A percentile compares a stretch with the other conserved stretches of the same genome.
phyloP scores from a whole-genome alignment of 2,329 filamentous ascomycete species.

The Fusarium penzigii region DNA sequence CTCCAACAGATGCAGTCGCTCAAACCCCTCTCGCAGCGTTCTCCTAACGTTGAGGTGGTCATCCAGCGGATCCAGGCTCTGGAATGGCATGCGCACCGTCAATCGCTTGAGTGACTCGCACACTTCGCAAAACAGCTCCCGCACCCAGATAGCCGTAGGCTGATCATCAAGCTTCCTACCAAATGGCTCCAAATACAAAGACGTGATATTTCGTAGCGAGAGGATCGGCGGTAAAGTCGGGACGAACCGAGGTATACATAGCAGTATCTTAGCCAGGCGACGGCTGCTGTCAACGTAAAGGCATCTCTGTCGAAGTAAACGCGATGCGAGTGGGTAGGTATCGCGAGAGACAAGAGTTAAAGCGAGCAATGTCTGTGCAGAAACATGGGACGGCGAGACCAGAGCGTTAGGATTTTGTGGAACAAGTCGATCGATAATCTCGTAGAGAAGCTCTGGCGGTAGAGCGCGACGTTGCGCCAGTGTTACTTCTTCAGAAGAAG shows the following conservation, averaged over 20 bases:
- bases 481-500: too few species aligned
- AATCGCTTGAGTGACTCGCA: slow-evolving; percentile 44
- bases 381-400: slow-evolving; percentile 40
- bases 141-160: slow-evolving; percentile 41
- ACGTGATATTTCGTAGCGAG: slow-evolving; percentile 37
- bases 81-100: slow-evolving; percentile 50
- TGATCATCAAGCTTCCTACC: slow-evolving; percentile 38
- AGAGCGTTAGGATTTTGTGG: slow-evolving; percentile 33
- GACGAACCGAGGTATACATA: slow-evolving; percentile 35
- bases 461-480: slow-evolving; percentile 20
- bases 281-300: slow-evolving; percentile 43
- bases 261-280: slow-evolving; percentile 37
- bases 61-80: slow-evolving; percentile 42
- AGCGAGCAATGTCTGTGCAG: slow-evolving; percentile 45
- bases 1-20: slow-evolving; percentile 43
- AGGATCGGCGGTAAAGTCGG: slow-evolving; percentile 31
- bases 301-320: slow-evolving; percentile 46
- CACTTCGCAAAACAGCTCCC: slow-evolving; percentile 44
- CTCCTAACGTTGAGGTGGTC: slow-evolving; percentile 42
- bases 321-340: slow-evolving; percentile 42
- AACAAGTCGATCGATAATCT: slow-evolving; percentile 38
- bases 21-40: slow-evolving; percentile 47
- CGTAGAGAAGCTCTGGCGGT: slow-evolving; percentile 37
- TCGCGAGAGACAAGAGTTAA: slow-evolving; percentile 45
- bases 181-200: slow-evolving; percentile 45